These are phyloP conservation scores for Rhizopogon roseolus DNA, from an alignment of 768 basidiomycete species.

Conservation along the genomic window DNA sequence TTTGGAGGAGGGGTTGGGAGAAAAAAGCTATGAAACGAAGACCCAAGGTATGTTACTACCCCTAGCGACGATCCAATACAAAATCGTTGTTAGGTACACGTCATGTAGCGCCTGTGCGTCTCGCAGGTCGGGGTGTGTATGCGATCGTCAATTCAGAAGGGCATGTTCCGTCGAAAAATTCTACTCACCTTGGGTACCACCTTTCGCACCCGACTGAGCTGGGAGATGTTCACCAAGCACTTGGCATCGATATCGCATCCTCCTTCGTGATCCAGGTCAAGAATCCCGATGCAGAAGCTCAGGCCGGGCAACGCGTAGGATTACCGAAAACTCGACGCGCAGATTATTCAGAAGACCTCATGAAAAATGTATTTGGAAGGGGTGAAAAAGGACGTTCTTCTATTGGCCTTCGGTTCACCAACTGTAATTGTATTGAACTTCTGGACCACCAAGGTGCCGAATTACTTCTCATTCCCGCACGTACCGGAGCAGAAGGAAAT, in stretches of 20 bases:
- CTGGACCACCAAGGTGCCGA: constrained; percentile 53
- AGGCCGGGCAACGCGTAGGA: constrained; percentile 24
- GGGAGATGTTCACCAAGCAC: constrained; percentile 50
- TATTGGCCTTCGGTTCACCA: constrained; percentile 47
- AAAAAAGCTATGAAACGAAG: constrained; percentile 55
- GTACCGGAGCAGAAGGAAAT: constrained; percentile 41
- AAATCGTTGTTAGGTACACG: constrained; percentile 35
- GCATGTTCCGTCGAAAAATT: constrained; percentile 37
- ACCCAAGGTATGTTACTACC: constrained; percentile 39
- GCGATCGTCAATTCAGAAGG: constrained; percentile 50
- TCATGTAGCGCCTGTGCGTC: constrained; percentile 45
- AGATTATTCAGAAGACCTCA: constrained; percentile 42
- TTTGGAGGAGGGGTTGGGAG: constrained; percentile 45
- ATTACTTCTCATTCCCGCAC: constrained; percentile 49
- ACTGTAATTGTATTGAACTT: constrained; percentile 45
- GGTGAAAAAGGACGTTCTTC: constrained; percentile 37
- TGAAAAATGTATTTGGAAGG: constrained; percentile 45
- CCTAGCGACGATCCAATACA: not conserved
- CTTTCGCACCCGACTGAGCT: constrained; percentile 47
- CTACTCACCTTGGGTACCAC: constrained; percentile 55
- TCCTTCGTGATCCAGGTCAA: constrained; percentile 60
- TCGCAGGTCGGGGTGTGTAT: constrained; percentile 56
- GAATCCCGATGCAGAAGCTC: constrained; percentile 47
- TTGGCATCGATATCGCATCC: constrained; percentile 49
- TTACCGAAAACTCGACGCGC: constrained; percentile 29